Conservation (phyloP, 805 yeast species). For the Yarrowia sp. region DNA sequence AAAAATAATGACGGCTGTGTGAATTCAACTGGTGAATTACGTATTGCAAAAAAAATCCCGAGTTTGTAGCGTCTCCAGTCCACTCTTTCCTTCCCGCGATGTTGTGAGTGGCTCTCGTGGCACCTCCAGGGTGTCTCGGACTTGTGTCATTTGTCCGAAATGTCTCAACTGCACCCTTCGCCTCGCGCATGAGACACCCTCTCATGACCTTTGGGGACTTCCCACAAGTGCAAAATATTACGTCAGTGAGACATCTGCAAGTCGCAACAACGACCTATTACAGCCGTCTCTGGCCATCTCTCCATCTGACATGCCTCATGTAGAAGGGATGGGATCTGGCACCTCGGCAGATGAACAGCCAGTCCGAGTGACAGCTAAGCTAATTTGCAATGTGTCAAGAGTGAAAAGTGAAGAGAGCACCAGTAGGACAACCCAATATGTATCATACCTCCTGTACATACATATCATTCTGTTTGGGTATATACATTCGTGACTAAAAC, state of each 20-base stretch:
- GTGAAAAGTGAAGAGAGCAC: no score
- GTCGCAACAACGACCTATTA: background rate
- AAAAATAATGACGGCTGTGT: no score
- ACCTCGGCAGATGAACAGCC: background rate
- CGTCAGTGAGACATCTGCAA: background rate
- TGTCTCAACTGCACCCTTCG: background rate
- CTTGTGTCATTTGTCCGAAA: background rate
- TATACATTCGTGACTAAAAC: background rate
- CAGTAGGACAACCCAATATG: background rate
- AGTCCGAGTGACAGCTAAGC: background rate
- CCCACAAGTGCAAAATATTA: background rate
- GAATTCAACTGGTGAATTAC: no score
- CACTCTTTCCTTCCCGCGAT: no score
- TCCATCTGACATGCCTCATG: conserved; percentile 5
- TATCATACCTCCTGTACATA: background rate
- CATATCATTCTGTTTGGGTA: no score
- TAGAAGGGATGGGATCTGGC: background rate
- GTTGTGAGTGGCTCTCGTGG: no score
- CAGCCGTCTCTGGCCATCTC: background rate
- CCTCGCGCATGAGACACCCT: background rate
- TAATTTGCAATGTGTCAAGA: no score
- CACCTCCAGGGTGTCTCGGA: no score
- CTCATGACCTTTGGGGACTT: background rate
- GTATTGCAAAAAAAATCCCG: no score
- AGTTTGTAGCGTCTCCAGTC: no score